Base-by-base conservation (phyloP, 2,329 filamentous ascomycete species). In the Calonectria honghensis region DNA sequence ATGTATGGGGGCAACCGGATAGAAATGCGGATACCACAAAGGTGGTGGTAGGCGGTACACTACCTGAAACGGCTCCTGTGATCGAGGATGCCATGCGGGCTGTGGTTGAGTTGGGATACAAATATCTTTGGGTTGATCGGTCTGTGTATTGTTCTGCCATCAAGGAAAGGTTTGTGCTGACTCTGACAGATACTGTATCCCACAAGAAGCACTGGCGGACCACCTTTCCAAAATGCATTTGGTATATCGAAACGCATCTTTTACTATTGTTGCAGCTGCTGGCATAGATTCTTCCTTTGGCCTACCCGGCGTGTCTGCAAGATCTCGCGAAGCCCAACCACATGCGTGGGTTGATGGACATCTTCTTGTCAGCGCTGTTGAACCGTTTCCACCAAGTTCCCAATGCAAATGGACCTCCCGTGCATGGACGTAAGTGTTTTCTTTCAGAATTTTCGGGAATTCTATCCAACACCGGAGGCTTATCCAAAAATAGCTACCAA, bases 111-210 rank as follows among this genome's bases (percentile, higher is more conserved):
- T 32, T 72, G 32, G 68, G 45, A 5, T 48, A 67, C n/a, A 41
- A 37, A 2, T 68, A 74, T 37, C 27, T 72, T 2, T 74, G 68
- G 68, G 72, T 74, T 24, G 72, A 74, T 29, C 41, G 61, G 68
- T 68, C 31, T 13, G 24, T 50, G 9, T 27, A 3, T 27, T 20
- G 4, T 9, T 14, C 7, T 32, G 16, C 6, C 18, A 10, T 24
- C 20, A 14, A 27, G 39, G 31, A 41, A 41, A 29, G 24, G 7
- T 16, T 3, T 1, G 27, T 24, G 14, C 16, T 18, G 14, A 63
- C 16, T 41, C 24, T 29, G 57, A 20, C 14, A 54, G 63, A 29
- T 72, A 68, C 16, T 74, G 72, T 35, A 67, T 70, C 31, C 51
- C 16, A 35, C 63, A 72, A 31, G 24, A 50, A n/a, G 27, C 32